Evolutionary conservation across 495 filamentous ascomycete genomes (phyloP), one percentile per base, ranked within the genome.

Genomic region (Hypoxylon fragiforme): DNA sequence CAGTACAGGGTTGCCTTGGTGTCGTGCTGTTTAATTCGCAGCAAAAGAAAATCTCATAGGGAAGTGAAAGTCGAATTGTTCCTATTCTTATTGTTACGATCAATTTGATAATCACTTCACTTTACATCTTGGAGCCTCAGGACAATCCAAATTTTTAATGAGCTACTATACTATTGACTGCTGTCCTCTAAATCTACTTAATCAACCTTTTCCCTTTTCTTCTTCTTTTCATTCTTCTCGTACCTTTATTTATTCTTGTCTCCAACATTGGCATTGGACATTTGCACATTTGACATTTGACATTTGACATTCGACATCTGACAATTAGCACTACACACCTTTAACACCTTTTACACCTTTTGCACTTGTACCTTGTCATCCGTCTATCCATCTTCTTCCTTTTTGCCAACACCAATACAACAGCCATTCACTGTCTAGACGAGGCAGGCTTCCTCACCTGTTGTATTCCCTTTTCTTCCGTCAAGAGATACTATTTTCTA

Each of bases 21-120:
- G 24, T 9, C 44, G 37, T 50, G 54, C 49, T 67, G 44, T 62
- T 62, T 54, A 54, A 59, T 59, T 59, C n/a, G n/a, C n/a, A n/a
- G n/a, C n/a, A n/a, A n/a, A n/a, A n/a, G n/a, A n/a, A n/a, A n/a
- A n/a, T n/a, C n/a, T n/a, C n/a, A n/a, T n/a, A n/a, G n/a, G n/a
- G n/a, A n/a, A n/a, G n/a, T n/a, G n/a, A n/a, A n/a, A n/a, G n/a
- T n/a, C 47, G 19, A 46, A 30, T 61, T 42, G 36, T 48, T 42
- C 42, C 31, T 47, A 28, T 28, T 28, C 4, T 28, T 28, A 28
- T n/a, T n/a, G n/a, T n/a, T n/a, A n/a, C n/a, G n/a, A n/a, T n/a
- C n/a, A n/a, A n/a, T n/a, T n/a, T n/a, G n/a, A 45, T 50, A 45
- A 26, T 42, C 31, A 39, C 38, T 34, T 58, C 46, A 38, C 35